Conservation (phyloP, 306 rosid species). For the Trifolium subterraneum region DNA sequence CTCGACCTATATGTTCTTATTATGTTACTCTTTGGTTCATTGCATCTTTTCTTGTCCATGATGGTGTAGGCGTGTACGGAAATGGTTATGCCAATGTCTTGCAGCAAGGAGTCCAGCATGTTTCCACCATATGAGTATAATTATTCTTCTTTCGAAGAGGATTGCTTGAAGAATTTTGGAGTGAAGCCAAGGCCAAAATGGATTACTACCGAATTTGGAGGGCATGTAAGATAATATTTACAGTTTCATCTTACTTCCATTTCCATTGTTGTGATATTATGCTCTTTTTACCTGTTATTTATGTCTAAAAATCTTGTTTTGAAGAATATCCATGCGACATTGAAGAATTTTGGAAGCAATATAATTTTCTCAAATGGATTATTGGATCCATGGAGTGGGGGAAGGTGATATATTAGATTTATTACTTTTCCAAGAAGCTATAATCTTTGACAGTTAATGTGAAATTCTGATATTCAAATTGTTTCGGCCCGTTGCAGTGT, state of each 20-base stretch:
- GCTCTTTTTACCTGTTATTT: conserved; percentile 26
- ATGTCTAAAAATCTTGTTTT: conserved; percentile 35
- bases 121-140: conserved; percentile 63
- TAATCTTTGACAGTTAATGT: conserved; percentile 11
- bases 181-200: conserved; percentile 73
- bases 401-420: conserved; percentile 59
- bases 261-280: conserved; percentile 28
- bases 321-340: conserved; percentile 60
- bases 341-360: conserved; percentile 78
- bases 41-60: conserved; percentile 20
- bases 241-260: conserved; percentile 35
- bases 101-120: conserved; percentile 67
- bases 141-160: conserved; percentile 59
- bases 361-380: conserved; percentile 85
- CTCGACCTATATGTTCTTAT: conserved; percentile 33
- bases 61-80: conserved; percentile 78
- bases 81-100: conserved; percentile 93
- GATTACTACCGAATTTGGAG: conserved; percentile 83
- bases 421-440: neutral
- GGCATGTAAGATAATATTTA: conserved; percentile 63
- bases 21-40: conserved; percentile 24
- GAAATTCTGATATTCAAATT: conserved; percentile 35
- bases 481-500: conserved; percentile 60
- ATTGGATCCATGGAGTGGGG: conserved; percentile 96
- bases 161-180: conserved; percentile 52